Base-by-base conservation (phyloP, 1,139 yeast genomes). In the Casaregolazyma lundiana region DNA sequence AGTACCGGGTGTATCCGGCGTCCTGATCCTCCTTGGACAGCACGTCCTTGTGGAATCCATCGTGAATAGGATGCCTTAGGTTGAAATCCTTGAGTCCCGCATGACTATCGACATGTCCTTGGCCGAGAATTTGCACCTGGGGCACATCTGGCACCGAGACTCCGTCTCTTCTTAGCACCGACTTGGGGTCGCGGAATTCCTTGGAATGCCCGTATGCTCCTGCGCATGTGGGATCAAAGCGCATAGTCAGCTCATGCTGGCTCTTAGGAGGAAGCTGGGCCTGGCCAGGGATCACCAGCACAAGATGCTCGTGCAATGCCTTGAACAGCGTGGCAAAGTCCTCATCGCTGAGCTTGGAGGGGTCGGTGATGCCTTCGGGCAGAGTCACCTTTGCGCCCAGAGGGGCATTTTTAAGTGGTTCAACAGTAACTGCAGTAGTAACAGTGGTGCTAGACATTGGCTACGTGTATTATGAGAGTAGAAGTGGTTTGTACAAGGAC, bases 61-160 rank as follows among this genome's bases (percentile, higher is more conserved):
- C 78, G 63, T 87, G 95, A 2, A 87, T 80, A 40, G 96, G 96
- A 61, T 87, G 96, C 35, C 86, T 84, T 54, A 87, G 76, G 9
- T 63, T 67, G 53, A 86, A 78, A 46, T 78, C 81, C 11, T 80
- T 84, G 58, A 85, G 73, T 35, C 95, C 95, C 57, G 80, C 82
- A 54, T 75, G 82, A 35, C 74, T 73, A 18, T 83, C 81, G 44
- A 72, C 80, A 2, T 66, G 65, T 8, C 96, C 95, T 61, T 87
- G 90, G 35, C 96, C 96, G 50, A 87, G 76, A 58, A 86, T 84
- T 68, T 87, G 94, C 19, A 87, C 95, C 63, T 87, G 95, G 2
- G 96, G 95, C 62, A 85, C 90, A 43, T 72, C 66, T 45, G 90
- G 89, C 36, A 86, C 87, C 2, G 89, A 76, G 50, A 77, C 76